Conservation (phyloP, 2,329 filamentous ascomycete genomes). For the Colletotrichum sansevieriae region DNA sequence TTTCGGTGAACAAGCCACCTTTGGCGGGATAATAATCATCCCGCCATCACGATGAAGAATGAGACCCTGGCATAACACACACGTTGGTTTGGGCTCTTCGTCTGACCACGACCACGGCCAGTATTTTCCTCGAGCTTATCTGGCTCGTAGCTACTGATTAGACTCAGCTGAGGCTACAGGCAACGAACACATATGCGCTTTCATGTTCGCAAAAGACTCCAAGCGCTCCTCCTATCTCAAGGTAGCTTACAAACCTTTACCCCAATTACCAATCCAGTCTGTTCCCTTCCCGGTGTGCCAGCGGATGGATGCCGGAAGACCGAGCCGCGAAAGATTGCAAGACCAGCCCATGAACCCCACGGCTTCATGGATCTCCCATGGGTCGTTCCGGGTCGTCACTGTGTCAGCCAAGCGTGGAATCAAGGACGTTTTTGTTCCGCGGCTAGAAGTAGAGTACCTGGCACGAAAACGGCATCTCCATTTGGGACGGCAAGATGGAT, state of each 20-base stretch:
- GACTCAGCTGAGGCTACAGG: neutral
- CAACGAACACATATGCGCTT: neutral
- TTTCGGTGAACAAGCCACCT: slow-evolving; percentile 34
- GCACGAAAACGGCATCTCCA: slow-evolving; percentile 16
- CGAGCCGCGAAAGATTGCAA: slow-evolving; percentile 30
- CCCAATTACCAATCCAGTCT: slow-evolving; percentile 6
- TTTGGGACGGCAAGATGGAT: slow-evolving; percentile 30
- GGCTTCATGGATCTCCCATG: slow-evolving; percentile 41
- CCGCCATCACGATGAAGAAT: neutral
- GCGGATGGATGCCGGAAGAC: slow-evolving; percentile 34
- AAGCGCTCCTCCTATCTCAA: neutral
- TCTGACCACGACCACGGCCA: neutral
- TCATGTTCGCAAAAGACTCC: neutral
- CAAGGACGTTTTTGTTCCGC: slow-evolving; percentile 28
- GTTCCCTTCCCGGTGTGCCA: slow-evolving; percentile 2
- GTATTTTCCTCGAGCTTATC: neutral
- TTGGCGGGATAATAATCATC: slow-evolving; percentile 38
- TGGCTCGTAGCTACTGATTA: neutral
- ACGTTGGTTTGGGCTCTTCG: neutral
- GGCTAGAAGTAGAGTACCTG: neutral
- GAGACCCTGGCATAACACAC: neutral
- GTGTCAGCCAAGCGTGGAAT: slow-evolving; percentile 34
- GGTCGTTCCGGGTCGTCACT: slow-evolving; percentile 15
- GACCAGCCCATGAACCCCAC: slow-evolving; percentile 20
- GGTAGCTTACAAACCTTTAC: neutral